These are phyloP conservation scores for Euphorbia corollata DNA, from an alignment of 441 rosid species.

Conservation along the genomic window DNA sequence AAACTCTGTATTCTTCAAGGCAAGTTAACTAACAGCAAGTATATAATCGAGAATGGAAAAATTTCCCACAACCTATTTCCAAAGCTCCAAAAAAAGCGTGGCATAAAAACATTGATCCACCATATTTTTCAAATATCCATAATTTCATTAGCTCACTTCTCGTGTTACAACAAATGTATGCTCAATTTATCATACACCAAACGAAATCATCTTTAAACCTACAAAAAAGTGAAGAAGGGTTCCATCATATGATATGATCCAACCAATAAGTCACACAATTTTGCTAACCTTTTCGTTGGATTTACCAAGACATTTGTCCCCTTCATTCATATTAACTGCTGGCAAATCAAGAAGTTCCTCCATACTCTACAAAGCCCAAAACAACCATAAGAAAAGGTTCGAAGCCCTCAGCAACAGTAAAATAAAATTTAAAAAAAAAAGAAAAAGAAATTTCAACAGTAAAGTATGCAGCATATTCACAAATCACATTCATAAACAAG, in stretches of 20 bases:
- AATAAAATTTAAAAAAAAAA: background rate
- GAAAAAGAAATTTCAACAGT: too few relatives aligned
- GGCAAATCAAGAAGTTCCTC: constrained; percentile 38
- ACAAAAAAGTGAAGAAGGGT: background rate
- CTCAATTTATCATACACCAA: background rate
- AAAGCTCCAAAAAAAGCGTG: background rate
- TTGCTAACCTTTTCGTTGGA: constrained; percentile 41
- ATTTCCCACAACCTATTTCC: background rate
- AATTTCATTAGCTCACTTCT: background rate
- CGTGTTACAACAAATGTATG: background rate
- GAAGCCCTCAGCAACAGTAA: background rate
- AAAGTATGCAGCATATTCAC: too few relatives aligned
- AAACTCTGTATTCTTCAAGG: background rate
- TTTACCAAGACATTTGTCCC: constrained; percentile 18
- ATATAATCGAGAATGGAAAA: background rate
- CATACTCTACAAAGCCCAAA: constrained; percentile 44
- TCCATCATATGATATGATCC: background rate
- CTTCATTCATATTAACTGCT: constrained; percentile 19
- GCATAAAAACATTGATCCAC: background rate
- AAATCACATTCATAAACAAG: background rate
- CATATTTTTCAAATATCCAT: constrained; percentile 1
- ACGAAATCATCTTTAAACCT: background rate
- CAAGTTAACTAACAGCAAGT: background rate
- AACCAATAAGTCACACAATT: background rate
- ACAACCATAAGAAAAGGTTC: constrained; percentile 11